Conservation (phyloP, 352 stramenopile genomes). For the Blastocystis sp. region DNA sequence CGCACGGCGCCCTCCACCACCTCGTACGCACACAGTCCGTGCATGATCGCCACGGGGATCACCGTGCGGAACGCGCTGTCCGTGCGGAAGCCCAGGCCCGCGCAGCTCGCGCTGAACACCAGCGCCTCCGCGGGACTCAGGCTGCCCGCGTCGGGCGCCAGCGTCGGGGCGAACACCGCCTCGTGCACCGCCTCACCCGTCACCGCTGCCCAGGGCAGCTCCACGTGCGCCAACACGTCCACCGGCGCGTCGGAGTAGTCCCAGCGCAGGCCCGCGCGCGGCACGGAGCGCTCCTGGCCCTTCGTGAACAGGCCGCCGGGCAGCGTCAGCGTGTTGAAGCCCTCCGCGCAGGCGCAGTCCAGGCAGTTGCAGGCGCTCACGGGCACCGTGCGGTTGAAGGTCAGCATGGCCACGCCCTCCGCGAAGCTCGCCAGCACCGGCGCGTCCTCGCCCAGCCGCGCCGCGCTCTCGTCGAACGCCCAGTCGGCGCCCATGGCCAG, state of each 20-base stretch:
- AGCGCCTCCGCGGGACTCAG: not conserved
- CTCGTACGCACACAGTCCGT: conserved; percentile 30
- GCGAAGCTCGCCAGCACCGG: not conserved
- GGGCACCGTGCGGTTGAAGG: not conserved
- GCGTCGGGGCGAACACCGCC: conserved; percentile 1
- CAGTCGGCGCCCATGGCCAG: not conserved
- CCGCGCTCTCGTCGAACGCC: not conserved
- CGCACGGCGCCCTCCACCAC: not conserved
- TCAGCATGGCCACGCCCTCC: not conserved
- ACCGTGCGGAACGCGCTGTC: not conserved
- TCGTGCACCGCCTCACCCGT: not conserved
- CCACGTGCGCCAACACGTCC: conserved; percentile 19
- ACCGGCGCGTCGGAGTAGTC: not conserved
- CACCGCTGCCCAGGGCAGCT: conserved; percentile 6
- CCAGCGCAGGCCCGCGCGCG: not conserved
- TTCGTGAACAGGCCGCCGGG: conserved; percentile 42
- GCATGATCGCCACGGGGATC: conserved; percentile 19
- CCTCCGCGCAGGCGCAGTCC: not conserved
- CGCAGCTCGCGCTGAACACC: conserved; percentile 12
- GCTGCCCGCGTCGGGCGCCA: not conserved
- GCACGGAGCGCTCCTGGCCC: not conserved
- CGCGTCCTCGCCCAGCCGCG: not conserved
- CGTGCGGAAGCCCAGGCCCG: conserved; percentile 8
- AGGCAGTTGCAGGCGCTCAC: not conserved
- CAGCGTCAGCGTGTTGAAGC: not conserved